Evolutionary conservation across 306 rosid species (phyloP), one percentile per base, ranked within the genome.

Genomic region (Benincasa hispida): DNA sequence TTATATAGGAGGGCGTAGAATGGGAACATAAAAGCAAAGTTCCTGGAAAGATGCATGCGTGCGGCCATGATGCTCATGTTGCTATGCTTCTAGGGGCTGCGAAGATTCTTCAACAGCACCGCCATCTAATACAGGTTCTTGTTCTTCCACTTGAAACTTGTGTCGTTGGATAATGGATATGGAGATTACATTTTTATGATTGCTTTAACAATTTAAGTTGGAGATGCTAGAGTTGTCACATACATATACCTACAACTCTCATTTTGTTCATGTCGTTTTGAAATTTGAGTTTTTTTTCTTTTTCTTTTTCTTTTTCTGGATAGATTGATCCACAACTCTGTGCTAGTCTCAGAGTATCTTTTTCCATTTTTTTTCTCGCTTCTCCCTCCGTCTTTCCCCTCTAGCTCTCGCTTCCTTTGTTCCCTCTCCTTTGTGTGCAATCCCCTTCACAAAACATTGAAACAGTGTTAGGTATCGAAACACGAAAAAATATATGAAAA

Each of bases 41-140:
- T 41, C 83, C 92, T 12, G 97, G 97, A 66, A 93, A 93, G 85
- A 93, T 93, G 98, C 98, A 93, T 74, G 98, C 87, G 14, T 93
- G 98, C 48, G 98, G 98, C 17, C 97, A 93, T 74, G 98, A 93
- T 84, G 93, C 92, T 58, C 98, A 93, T 87, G 89, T 91, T 78
- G 83, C 96, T 65, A 91, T 93, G 96, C 96, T 91, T 83, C 91
- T 93, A n/a, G 98, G 97, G 63, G 97, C 96, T 59, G 96, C 96
- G 34, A 91, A 80, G 85, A 84, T 91, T 54, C 96, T 91, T 83
- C 85, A 87, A 76, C 83, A 82, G 24, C 89, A 86, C 10, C 58
- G 28, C 58, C 56, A 10, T 18, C 57, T 48, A 10, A 28, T 59
- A 30, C 39, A 59, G 57, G 79, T 41, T 65, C 55, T 53, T 50